Base-by-base conservation (phyloP, 768 basidiomycete species). In the Naganishia kalamii region DNA sequence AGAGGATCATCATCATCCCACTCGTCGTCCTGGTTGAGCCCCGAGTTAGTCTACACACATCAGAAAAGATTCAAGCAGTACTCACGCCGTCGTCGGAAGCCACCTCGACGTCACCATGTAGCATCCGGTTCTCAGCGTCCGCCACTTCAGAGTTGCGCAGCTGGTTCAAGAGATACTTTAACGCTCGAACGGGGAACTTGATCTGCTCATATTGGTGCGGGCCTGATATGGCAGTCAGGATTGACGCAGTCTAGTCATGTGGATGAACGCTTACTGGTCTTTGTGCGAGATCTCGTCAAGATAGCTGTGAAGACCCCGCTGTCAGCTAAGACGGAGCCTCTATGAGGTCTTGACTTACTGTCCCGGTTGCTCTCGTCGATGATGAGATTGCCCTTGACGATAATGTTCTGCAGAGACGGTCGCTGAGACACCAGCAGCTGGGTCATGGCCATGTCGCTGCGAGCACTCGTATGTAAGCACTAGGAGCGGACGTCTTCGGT, bases 201-300 rank as follows among this genome's bases (percentile, higher is more conserved):
- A 96, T 85, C 29, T 82, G 84, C 0, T 89, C 88, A 76, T 90
- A 97, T 75, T 92, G 86, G 62, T 87, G 87, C 1, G 96, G 94
- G 41, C 82, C 92, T 96, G 74, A 6, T 32, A 48, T 41, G 23
- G 8, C 11, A 12, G 27, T 15, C 5, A 27, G 17, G 19, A 27
- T 3, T 12, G 11, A 15, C 2, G 10, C 49, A 32, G 15, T 13
- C 30, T 13, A 44, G 12, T n/a, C n/a, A n/a, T n/a, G n/a, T n/a
- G 48, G 33, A 54, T 6, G 17, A 49, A 44, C 29, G 79, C 88
- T 77, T 79, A 96, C 93, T 88, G 69, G 82, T 83, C 80, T 86
- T 89, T 57, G 96, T 90, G 72, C 85, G 83, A 33, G 94, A 94
- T 67, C 96, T 85, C 51, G 96, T 98, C 89, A 97, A 91, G 78